Evolutionary conservation across 169 alveolate genomes (phyloP).

Genomic region (Cryptosporidium sp.): DNA sequence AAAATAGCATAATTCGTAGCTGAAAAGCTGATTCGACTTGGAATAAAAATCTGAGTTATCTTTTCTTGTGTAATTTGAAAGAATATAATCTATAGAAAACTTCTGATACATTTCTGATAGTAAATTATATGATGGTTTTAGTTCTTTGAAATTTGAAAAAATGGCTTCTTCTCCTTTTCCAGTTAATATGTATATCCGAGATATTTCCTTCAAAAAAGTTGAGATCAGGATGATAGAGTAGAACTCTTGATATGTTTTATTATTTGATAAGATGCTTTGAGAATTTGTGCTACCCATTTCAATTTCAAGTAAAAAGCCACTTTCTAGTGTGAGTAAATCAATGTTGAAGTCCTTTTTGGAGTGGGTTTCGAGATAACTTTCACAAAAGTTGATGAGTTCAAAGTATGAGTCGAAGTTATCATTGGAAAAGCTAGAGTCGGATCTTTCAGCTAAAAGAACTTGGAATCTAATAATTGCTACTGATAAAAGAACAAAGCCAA

Average conservation of each 20-base stretch:
- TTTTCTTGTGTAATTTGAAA: not conserved
- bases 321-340: conserved; percentile 17
- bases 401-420: not conserved
- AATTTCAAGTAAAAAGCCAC: conserved; percentile 35
- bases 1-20: conserved; percentile 44
- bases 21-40: not conserved
- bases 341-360: not conserved
- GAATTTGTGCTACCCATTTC: conserved; percentile 36
- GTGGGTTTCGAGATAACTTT: not conserved
- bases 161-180: not conserved
- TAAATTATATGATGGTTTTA: not conserved
- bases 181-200: not conserved
- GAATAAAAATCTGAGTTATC: not conserved
- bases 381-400: not conserved
- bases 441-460: not conserved
- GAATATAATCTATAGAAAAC: not conserved
- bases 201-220: conserved; percentile 38
- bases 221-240: conserved; percentile 14
- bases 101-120: not conserved
- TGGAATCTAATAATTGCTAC: conserved; percentile 29
- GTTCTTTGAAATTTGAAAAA: not conserved
- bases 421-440: not conserved
- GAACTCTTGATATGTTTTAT: conserved; percentile 6
- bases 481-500: not conserved
- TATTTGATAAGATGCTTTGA: not conserved